These are phyloP conservation scores for Besnoitia besnoiti DNA, from an alignment of 169 alveolate genomes.

Conservation along the genomic window DNA sequence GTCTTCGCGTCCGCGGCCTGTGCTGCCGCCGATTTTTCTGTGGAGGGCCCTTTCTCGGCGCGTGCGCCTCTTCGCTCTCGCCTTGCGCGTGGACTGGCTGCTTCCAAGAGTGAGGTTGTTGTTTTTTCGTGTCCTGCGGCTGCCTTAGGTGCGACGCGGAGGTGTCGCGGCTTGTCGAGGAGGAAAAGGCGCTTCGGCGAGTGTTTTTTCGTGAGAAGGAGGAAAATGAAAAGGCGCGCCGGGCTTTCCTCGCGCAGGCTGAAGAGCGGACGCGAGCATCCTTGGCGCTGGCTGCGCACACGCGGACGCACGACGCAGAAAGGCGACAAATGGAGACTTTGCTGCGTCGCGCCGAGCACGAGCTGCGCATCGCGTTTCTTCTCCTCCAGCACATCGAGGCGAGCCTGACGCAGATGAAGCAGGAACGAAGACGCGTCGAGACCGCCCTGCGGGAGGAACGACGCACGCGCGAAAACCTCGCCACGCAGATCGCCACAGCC, in stretches of 20 bases:
- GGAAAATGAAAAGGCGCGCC: background rate
- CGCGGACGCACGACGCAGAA: background rate
- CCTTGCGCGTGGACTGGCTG: no score
- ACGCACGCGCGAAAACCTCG: background rate
- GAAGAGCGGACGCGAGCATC: background rate
- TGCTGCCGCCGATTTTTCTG: background rate
- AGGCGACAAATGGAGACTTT: background rate
- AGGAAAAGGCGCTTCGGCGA: background rate
- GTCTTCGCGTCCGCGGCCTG: background rate
- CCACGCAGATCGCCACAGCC: background rate
- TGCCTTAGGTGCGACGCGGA: conserved; percentile 17
- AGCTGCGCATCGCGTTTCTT: background rate
- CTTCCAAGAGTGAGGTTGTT: no score
- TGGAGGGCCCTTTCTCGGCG: no score
- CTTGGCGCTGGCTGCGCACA: background rate
- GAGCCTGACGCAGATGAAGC: background rate
- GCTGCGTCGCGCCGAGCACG: background rate
- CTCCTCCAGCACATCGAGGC: background rate
- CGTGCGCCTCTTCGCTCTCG: no score
- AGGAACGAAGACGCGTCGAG: background rate
- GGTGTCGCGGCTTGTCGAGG: background rate
- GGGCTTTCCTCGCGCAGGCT: background rate
- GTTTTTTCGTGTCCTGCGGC: background rate
- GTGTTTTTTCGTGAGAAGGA: background rate
- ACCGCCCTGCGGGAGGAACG: background rate